Base-by-base conservation (phyloP, 78 protist genomes). In the Dictyostelium brefeldianum region DNA sequence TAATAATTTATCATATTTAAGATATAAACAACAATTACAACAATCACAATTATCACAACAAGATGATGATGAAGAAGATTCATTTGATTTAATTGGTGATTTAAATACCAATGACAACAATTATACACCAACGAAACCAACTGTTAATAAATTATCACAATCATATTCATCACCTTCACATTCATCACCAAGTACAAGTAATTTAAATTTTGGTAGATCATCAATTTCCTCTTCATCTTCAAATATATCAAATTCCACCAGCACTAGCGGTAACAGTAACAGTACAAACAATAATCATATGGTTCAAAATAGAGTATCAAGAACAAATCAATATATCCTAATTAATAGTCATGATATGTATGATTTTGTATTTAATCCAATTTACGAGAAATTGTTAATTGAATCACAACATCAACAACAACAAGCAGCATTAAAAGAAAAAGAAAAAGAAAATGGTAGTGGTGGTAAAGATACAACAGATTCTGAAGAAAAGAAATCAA, bases 271-370 rank as follows among this genome's bases (percentile, higher is more conserved):
- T 57, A 59, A 2, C 7, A 80, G 20, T 53, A 59, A 5, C 69
- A 43, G 12, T 20, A 69, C 0, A 5, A n/a, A 17, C 1, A 20
- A 20, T 47, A 75, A 27, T 25, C 56, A 75, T 41, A 10, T 50
- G 17, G 83, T 78, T 15, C 83, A n/a, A 27, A 77, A 11, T 50
- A 51, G 47, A 31, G 20, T 15, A 51, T 78, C 94, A 41, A 89
- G 89, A 71, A 56, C 25, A 15, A 77, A 48, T 18, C 22, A 82
- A 41, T 75, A 70, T 43, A 81, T 81, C n/a, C 29, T 90, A 47
- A 78, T 81, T 77, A 74, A 90, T 50, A 71, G 81, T 57, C 83
- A 74, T 9, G 95, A 80, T 74, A 82, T 90, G 62, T 59, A 67
- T 53, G 95, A 81, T 43, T n/a, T 70, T 18, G 95, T 81, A 46